Percentiles rank a stretch among this genome's conserved stretches.
Conservation (phyloP, 208 protist species). For the Naegleria fowleri region DNA sequence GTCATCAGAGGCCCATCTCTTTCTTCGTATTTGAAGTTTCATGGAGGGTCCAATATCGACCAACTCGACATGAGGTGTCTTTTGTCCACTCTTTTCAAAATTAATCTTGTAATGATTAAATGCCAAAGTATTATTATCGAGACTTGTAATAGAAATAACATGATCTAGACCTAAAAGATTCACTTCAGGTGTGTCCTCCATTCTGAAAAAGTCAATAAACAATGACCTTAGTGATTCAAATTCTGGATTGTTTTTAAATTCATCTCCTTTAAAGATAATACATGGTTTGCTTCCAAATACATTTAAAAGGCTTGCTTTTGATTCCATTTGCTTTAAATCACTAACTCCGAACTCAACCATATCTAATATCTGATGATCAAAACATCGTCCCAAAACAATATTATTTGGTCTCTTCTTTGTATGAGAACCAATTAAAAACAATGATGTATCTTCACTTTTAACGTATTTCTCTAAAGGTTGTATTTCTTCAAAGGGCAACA, state of each 20-base stretch:
- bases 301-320: neutral
- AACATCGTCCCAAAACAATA: slow-evolving; percentile 11
- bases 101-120: neutral
- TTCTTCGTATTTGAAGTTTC: neutral
- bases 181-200: neutral
- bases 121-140: neutral
- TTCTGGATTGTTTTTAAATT: neutral
- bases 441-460: neutral
- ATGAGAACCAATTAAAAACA: slow-evolving; percentile 25
- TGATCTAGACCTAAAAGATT: slow-evolving; percentile 24
- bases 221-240: neutral
- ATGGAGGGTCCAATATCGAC: neutral
- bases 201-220: slow-evolving; percentile 16
- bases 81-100: slow-evolving; percentile 3
- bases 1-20: neutral
- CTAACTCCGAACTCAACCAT: slow-evolving; percentile 29
- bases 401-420: slow-evolving; percentile 30
- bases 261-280: slow-evolving; percentile 28
- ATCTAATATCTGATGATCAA: slow-evolving; percentile 21
- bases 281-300: neutral
- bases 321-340: neutral
- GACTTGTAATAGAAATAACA: neutral
- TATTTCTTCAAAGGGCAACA: slow-evolving; percentile 20
- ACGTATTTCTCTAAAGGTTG: neutral
- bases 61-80: neutral